Evolutionary conservation across 768 basidiomycete genomes (phyloP).

Genomic region (Mycena venus): DNA sequence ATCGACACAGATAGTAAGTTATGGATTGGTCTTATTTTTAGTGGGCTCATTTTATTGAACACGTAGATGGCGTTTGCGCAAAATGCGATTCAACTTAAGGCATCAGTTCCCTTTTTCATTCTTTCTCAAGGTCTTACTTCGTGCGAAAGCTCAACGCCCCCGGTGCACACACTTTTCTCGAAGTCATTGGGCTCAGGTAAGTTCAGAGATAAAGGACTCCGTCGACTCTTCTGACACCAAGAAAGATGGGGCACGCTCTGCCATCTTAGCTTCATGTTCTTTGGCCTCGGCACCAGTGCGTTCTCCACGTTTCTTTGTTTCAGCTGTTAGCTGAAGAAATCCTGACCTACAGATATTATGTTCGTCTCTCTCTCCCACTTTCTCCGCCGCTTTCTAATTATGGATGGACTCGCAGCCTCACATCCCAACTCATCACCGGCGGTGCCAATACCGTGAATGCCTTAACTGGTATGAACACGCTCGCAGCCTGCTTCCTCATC

Average conservation of each 20-base stretch:
- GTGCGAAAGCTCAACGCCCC: conserved; percentile 60
- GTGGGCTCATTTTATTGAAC: background rate
- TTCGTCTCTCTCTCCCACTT: conserved; percentile 27
- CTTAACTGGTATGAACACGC: conserved; percentile 48
- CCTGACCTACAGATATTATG: conserved; percentile 51
- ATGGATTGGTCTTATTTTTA: background rate
- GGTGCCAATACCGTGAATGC: conserved; percentile 45
- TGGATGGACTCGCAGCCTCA: background rate
- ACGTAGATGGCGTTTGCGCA: conserved; percentile 32
- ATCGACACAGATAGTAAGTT: conserved; percentile 29
- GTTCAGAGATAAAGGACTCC: conserved; percentile 10
- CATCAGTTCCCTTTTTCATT: background rate
- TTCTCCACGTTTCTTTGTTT: conserved; percentile 38
- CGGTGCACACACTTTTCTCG: conserved; percentile 64
- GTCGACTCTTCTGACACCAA: background rate
- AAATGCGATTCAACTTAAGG: conserved; percentile 54
- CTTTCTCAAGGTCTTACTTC: background rate
- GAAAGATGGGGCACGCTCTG: conserved; percentile 51
- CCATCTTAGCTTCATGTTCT: conserved; percentile 30
- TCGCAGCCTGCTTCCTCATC: conserved; percentile 47
- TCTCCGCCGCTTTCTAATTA: background rate
- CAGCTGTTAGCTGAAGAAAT: conserved; percentile 7
- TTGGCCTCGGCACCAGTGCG: conserved; percentile 48
- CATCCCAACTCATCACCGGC: conserved; percentile 30
- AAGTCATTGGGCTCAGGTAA: conserved; percentile 53